Conservation (phyloP, 1,284 basidiomycete genomes). For the Irpex sp. region DNA sequence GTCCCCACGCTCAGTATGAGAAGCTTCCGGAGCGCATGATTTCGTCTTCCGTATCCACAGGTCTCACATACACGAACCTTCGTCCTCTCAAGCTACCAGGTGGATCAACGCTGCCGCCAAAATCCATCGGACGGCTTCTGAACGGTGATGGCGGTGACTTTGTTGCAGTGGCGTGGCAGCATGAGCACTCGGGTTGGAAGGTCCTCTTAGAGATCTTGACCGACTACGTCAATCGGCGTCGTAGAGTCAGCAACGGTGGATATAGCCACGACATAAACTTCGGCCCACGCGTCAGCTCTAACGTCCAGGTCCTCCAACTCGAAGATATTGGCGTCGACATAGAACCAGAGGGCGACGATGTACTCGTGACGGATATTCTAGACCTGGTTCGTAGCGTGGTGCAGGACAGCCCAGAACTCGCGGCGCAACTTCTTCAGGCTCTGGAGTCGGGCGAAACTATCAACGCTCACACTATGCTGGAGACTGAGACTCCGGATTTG, state of each 20-base stretch:
- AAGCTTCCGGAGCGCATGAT: conserved; percentile 59
- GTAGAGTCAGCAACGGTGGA: conserved; percentile 31
- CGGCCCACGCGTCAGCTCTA: conserved; percentile 33
- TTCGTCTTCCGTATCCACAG: conserved; percentile 43
- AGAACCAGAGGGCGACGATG: conserved; percentile 50
- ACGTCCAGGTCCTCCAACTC: conserved; percentile 46
- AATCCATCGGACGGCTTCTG: conserved; percentile 68
- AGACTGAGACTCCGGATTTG: conserved; percentile 59
- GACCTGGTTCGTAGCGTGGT: conserved; percentile 79
- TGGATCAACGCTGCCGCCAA: conserved; percentile 62
- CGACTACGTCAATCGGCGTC: conserved; percentile 62
- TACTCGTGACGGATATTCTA: conserved; percentile 65
- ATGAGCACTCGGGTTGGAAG: conserved; percentile 80
- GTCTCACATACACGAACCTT: conserved; percentile 62
- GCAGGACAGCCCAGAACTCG: conserved; percentile 61
- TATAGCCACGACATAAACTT: conserved; percentile 51
- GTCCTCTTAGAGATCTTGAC: conserved; percentile 74
- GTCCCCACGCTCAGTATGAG: conserved; percentile 68
- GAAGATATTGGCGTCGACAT: conserved; percentile 71
- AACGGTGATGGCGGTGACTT: conserved; percentile 69
- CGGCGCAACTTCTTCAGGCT: conserved; percentile 63
- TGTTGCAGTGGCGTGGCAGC: conserved; percentile 78
- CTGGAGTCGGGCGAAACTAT: conserved; percentile 56
- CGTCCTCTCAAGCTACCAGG: conserved; percentile 73
- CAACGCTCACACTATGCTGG: conserved; percentile 46